Base-by-base conservation (phyloP, 2,329 filamentous ascomycete genomes). In the Penicillium olsonii region DNA sequence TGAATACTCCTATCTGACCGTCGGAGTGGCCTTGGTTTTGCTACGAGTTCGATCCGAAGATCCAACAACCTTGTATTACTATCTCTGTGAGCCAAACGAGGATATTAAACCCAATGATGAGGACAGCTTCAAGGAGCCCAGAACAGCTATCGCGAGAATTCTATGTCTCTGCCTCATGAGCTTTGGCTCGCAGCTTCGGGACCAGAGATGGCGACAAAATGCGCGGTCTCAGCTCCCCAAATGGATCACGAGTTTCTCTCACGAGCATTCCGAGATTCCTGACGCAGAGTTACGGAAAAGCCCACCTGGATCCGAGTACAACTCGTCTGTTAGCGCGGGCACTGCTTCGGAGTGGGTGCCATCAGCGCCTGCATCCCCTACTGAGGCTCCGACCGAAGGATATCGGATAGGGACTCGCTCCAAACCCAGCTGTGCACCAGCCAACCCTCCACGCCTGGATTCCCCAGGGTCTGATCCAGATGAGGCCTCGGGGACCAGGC, bases 1-100 rank as follows among this genome's bases (percentile, higher is more conserved):
- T 11, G 57, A 60, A 41, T 62, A 61, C 41, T 64, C 61, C 10
- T 63, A 59, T 51, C 17, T 68, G 33, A 60, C 60, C 1, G 63
- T 53, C 39, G 59, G 62, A 2, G 17, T 64, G 5, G 52, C 52
- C 4, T 26, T 50, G 9, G 55, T 67, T 4, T 53, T 56, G 14
- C 20, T 39, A 10, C 20, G 37, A 22, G 11, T 39, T 12, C 39
- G 11, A 4, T 3, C 11, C 4, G 29, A 31, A 1, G 29, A 31
- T 5, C 29, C 29, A n/a, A 14, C 4, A 4, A 31, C 29, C 4
- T 6, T 31, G 12, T n/a, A n/a, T 31, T 31, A 31, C 29, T n/a
- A n/a, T 4, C 29, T 31, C 6, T 31, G 29, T n/a, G 29, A 31
- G 12, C 29, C 29, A 4, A n/a, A 6, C 7, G n/a, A 2, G 12